Conservation (phyloP, 306 rosid genomes). For the Casuarina cunninghamiana region DNA sequence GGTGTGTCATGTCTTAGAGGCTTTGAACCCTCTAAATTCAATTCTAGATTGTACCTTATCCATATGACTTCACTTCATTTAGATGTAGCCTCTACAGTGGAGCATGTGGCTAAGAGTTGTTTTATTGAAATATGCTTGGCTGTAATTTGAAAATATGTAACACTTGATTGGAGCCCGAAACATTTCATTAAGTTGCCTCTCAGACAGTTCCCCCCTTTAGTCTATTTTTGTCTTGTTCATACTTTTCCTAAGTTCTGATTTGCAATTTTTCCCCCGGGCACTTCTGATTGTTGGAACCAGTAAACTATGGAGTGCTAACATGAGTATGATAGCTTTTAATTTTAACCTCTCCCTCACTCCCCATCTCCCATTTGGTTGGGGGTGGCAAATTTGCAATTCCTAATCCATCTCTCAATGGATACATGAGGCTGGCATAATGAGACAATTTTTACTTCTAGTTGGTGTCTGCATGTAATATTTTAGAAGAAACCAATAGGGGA, state of each 20-base stretch:
- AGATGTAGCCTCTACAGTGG: not conserved
- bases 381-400: not conserved
- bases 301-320: not conserved
- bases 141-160: not conserved
- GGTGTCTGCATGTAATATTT: not conserved
- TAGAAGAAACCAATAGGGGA: not conserved
- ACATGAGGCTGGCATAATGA: not conserved
- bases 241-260: not conserved
- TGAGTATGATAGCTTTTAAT: not conserved
- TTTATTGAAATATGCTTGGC: not conserved
- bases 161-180: not conserved
- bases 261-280: no score
- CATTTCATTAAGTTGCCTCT: not conserved
- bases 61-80: not conserved
- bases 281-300: not conserved
- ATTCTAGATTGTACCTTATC: not conserved
- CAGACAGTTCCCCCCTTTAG: not conserved
- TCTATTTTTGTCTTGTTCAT: not conserved
- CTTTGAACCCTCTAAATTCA: not conserved
- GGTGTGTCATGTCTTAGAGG: not conserved
- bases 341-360: not conserved
- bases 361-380: not conserved
- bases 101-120: not conserved
- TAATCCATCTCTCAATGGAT: not conserved
- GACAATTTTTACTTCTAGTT: not conserved